Evolutionary conservation across 2,329 filamentous ascomycete genomes (phyloP), one percentile per base, ranked within the genome.

Genomic region (Exophiala aquamarina): DNA sequence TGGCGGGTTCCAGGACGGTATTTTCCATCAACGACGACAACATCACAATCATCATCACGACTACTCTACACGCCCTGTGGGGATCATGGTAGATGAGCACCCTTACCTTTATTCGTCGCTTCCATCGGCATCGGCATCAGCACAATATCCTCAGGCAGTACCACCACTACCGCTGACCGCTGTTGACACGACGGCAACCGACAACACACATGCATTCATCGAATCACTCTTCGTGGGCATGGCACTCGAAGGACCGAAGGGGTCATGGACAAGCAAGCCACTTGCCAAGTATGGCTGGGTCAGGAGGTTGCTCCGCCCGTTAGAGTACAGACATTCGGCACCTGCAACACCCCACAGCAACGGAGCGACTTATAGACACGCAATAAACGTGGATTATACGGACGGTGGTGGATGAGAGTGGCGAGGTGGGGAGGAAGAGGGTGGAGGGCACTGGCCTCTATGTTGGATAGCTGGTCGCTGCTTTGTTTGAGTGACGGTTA

Each of bases 311-410:
- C n/a, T n/a, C n/a, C n/a, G n/a, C n/a, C n/a, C n/a, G n/a, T n/a
- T n/a, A n/a, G n/a, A n/a, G n/a, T n/a, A n/a, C n/a, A n/a, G n/a
- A n/a, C n/a, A n/a, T n/a, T n/a, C n/a, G n/a, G n/a, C n/a, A n/a
- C n/a, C n/a, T n/a, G n/a, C n/a, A n/a, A n/a, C n/a, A n/a, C n/a
- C n/a, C n/a, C n/a, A n/a, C 23, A 26, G 23, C 6, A 53, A 53
- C 17, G 50, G 50, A 10, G 47, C 42, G 11, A 44, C 47, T 14
- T 53, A 53, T 37, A n/a, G 50, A 53, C 40, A 50, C 47, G 50
- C 41, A 50, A 20, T 50, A 53, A 23, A 41, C 47, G 23, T 26
- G 23, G 23, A 26, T 26, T 11, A 26, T 26, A 11, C 23, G 23
- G 23, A 26, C 23, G 23, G 23, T 53, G 50, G 50, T 14, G 50